A percentile compares a stretch with the other conserved stretches of the same genome.
These are phyloP conservation scores for Kluyveromyces nonfermentans DNA, from an alignment of 805 yeast species.

Conservation along the genomic window DNA sequence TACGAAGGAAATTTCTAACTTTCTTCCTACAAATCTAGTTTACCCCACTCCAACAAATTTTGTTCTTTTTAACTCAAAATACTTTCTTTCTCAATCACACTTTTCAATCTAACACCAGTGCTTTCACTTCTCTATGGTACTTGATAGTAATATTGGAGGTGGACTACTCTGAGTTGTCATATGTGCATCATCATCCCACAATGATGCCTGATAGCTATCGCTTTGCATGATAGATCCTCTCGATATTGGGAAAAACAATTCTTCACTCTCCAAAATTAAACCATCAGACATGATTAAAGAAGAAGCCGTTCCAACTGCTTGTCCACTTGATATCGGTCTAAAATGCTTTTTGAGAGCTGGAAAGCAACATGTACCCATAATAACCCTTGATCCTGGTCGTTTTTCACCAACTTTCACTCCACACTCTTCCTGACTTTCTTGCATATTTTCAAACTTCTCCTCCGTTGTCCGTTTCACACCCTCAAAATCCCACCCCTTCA, in stretches of 20 bases:
- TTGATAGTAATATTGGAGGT: constrained; percentile 5
- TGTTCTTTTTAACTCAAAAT: too few species aligned
- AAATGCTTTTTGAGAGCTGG: not conserved
- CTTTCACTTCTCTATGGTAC: not conserved
- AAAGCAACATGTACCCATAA: not conserved
- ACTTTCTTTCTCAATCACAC: not conserved
- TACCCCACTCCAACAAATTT: not conserved
- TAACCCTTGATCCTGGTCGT: not conserved
- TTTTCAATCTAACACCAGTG: too few species aligned
- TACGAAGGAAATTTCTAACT: not conserved
- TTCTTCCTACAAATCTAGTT: too few species aligned
- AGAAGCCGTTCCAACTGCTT: not conserved
- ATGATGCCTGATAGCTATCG: not conserved
- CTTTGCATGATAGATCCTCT: constrained; percentile 1
- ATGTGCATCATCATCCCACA: not conserved
- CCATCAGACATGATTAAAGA: not conserved
- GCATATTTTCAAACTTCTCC: not conserved
- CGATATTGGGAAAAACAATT: not conserved
- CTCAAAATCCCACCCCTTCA: constrained; percentile 3
- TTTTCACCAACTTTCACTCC: not conserved
- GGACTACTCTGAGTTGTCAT: constrained; percentile 9
- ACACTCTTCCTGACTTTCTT: not conserved
- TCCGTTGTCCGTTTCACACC: not conserved
- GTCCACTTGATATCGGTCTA: not conserved
- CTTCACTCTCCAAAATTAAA: not conserved